These are phyloP conservation scores for Lentinula novae-zelandiae DNA, from an alignment of 1,284 basidiomycete species.

Conservation along the genomic window DNA sequence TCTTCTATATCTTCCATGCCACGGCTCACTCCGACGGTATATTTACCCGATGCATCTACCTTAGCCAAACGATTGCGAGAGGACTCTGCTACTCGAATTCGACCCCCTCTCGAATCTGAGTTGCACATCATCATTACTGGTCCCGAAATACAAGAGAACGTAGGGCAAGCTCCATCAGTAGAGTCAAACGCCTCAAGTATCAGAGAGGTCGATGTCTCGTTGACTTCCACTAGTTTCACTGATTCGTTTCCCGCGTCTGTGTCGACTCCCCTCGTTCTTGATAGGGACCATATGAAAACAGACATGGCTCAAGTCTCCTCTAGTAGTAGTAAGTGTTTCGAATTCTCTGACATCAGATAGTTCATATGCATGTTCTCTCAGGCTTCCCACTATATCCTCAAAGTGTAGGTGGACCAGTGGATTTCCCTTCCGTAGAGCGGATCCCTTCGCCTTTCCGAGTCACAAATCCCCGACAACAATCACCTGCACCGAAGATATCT, in stretches of 20 bases:
- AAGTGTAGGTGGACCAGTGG: neutral
- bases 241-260: neutral
- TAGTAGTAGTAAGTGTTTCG: neutral
- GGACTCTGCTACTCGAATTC: neutral
- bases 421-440: neutral
- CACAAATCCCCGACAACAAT: neutral
- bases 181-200: neutral
- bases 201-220: neutral
- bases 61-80: conserved; percentile 4
- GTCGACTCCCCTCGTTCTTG: neutral
- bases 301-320: neutral
- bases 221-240: neutral
- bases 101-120: neutral
- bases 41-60: conserved; percentile 2
- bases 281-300: neutral
- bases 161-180: neutral
- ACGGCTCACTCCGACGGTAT: neutral
- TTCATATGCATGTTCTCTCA: neutral
- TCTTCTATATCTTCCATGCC: neutral
- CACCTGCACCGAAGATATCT: neutral
- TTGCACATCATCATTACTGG: neutral
- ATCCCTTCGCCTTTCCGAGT: neutral
- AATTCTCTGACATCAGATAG: neutral
- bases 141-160: neutral
- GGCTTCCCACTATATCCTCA: neutral